Conservation (phyloP, 257 asterid genomes). For the Asclepias syriaca region DNA sequence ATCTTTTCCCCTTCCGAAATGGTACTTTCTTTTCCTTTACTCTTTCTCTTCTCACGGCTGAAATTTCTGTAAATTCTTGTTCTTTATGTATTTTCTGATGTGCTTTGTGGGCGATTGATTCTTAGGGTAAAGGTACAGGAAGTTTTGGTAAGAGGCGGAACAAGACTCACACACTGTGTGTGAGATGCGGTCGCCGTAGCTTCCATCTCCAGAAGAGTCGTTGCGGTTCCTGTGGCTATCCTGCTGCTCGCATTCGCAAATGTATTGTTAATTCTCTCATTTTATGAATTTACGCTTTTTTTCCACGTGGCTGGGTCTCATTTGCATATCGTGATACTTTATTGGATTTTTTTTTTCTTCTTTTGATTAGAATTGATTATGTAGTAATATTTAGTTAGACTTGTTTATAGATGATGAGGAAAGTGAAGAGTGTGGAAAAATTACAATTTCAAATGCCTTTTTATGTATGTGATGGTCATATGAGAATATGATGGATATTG, state of each 20-base stretch:
- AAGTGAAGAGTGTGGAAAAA: neutral
- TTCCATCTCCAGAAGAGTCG: conserved; percentile 33
- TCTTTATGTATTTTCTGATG: neutral
- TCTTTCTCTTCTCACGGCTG: too few relatives aligned
- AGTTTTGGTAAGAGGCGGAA: conserved; percentile 31
- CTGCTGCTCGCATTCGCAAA: conserved; percentile 23
- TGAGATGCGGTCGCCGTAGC: conserved; percentile 30
- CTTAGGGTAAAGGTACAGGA: conserved; percentile 24
- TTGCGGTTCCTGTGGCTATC: conserved; percentile 23
- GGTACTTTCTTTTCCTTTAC: too few relatives aligned
- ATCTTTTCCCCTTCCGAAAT: neutral
- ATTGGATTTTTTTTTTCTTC: neutral
- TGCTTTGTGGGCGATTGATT: neutral
- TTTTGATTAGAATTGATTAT: neutral
- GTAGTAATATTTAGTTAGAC: neutral
- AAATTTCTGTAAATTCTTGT: neutral
- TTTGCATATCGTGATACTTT: neutral
- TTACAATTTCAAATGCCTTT: too few relatives aligned
- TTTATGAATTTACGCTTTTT: too few relatives aligned
- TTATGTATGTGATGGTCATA: too few relatives aligned
- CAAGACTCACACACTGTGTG: conserved; percentile 28
- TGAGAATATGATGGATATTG: too few relatives aligned
- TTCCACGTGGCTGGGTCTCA: neutral
- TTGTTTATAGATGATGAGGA: neutral
- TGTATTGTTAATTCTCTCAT: conserved; percentile 11